phyloP scores from a whole-genome alignment of 495 filamentous ascomycete genomes.

The Hyaloscypha bicolor region DNA sequence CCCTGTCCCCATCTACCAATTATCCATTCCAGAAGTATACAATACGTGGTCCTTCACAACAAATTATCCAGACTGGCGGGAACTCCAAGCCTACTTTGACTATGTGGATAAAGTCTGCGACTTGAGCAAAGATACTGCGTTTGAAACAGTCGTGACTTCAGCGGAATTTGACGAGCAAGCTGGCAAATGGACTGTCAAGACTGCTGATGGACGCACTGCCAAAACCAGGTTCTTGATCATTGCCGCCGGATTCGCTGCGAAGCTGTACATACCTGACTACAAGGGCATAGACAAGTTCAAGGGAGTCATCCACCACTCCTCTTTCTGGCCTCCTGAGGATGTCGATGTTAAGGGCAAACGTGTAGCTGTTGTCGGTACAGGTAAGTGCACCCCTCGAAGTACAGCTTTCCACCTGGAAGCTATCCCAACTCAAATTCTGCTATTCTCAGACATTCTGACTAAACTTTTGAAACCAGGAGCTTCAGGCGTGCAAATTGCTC shows the following conservation, averaged over 20 bases:
- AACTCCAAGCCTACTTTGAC: slow-evolving; percentile 57
- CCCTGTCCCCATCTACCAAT: slow-evolving; percentile 52
- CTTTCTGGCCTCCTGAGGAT: slow-evolving; percentile 58
- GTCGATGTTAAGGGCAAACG: slow-evolving; percentile 53
- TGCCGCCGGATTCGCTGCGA: slow-evolving; percentile 46
- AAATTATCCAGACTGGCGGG: slow-evolving; percentile 52
- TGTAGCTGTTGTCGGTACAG: slow-evolving; percentile 61
- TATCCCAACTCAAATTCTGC: neutral
- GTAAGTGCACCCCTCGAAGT: neutral
- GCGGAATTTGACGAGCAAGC: slow-evolving; percentile 46
- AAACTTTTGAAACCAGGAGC: slow-evolving; percentile 35
- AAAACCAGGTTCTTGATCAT: slow-evolving; percentile 50
- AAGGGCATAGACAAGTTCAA: slow-evolving; percentile 54
- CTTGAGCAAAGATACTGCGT: slow-evolving; percentile 53
- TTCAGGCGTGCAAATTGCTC: slow-evolving; percentile 58
- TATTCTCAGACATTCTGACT: neutral
- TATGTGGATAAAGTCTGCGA: slow-evolving; percentile 52
- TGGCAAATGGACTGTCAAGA: slow-evolving; percentile 50
- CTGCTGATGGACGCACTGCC: slow-evolving; percentile 46
- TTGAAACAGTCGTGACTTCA: slow-evolving; percentile 48
- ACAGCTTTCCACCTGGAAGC: neutral
- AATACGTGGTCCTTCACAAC: slow-evolving; percentile 54
- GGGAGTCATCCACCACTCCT: slow-evolving; percentile 56
- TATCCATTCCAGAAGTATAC: slow-evolving; percentile 52
- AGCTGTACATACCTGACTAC: slow-evolving; percentile 44